Conservation (phyloP, 148 eudicot genomes). For the Spergularia marina region DNA sequence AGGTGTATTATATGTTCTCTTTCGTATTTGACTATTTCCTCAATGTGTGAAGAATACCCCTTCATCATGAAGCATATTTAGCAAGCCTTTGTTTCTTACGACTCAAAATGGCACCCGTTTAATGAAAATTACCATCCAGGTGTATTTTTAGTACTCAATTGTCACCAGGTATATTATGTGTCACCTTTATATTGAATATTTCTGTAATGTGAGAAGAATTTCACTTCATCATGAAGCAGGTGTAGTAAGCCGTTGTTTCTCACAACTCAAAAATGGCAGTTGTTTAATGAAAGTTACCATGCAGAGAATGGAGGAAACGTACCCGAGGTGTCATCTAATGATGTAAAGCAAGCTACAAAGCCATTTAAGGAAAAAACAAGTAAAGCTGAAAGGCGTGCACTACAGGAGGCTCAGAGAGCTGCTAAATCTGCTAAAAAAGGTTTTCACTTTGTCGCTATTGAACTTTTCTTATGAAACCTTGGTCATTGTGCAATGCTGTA, state of each 20-base stretch:
- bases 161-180: background rate
- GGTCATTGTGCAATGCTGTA: background rate
- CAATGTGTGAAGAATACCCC: no score
- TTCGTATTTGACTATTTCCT: no score
- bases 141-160: background rate
- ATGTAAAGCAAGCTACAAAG: constrained; percentile 39
- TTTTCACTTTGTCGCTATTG: constrained; percentile 14
- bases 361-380: constrained; percentile 64
- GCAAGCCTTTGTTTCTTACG: no score
- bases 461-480: background rate
- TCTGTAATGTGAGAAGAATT: background rate
- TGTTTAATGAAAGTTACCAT: constrained; percentile 25
- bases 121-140: no score
- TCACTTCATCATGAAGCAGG: background rate
- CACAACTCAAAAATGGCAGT: constrained; percentile 3
- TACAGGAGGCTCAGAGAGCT: constrained; percentile 93
- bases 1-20: no score
- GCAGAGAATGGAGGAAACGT: constrained; percentile 37
- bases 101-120: no score
- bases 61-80: no score
- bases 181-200: background rate
- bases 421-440: constrained; percentile 77
- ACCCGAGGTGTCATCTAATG: constrained; percentile 27
- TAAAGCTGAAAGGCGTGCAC: constrained; percentile 90
- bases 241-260: constrained; percentile 15